Conservation (phyloP, 495 filamentous ascomycete species). For the Aeminium ludgeri region DNA sequence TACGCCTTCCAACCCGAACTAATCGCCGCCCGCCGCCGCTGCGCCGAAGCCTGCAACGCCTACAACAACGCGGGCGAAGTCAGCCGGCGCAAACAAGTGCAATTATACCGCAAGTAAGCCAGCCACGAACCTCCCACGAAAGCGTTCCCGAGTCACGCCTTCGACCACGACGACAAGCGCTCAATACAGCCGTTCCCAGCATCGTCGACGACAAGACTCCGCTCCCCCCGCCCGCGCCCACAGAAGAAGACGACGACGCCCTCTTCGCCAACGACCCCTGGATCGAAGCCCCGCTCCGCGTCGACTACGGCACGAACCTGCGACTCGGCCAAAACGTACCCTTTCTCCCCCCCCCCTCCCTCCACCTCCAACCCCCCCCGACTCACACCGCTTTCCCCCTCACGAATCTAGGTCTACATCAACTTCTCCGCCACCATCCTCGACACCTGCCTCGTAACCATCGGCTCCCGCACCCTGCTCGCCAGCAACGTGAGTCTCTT, state of each 20-base stretch:
- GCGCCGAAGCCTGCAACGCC: conserved; percentile 37
- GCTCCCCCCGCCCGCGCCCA: conserved; percentile 37
- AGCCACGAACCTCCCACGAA: not conserved
- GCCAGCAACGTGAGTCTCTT: conserved; percentile 66
- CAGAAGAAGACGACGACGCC: conserved; percentile 40
- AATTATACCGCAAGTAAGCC: conserved; percentile 64
- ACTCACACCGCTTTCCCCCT: conserved; percentile 65
- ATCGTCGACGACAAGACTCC: conserved; percentile 47
- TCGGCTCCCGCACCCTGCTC: conserved; percentile 64
- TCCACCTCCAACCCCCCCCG: conserved; percentile 62
- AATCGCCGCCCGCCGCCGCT: conserved; percentile 39
- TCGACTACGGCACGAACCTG: conserved; percentile 66
- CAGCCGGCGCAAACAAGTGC: conserved; percentile 38
- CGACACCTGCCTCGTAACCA: conserved; percentile 60
- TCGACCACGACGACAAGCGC: not conserved
- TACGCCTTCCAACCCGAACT: conserved; percentile 39
- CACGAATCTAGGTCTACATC: too few species aligned
- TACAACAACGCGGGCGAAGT: conserved; percentile 48
- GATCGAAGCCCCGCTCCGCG: conserved; percentile 51
- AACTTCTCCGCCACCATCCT: conserved; percentile 63
- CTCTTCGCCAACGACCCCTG: conserved; percentile 45
- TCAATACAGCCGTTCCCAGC: conserved; percentile 1
- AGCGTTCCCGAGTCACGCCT: conserved; percentile 1
- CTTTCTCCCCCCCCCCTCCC: conserved; percentile 59
- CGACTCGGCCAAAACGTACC: conserved; percentile 50